Base-by-base conservation (phyloP, 2,329 filamentous ascomycete species). In the Xylaria sp. region DNA sequence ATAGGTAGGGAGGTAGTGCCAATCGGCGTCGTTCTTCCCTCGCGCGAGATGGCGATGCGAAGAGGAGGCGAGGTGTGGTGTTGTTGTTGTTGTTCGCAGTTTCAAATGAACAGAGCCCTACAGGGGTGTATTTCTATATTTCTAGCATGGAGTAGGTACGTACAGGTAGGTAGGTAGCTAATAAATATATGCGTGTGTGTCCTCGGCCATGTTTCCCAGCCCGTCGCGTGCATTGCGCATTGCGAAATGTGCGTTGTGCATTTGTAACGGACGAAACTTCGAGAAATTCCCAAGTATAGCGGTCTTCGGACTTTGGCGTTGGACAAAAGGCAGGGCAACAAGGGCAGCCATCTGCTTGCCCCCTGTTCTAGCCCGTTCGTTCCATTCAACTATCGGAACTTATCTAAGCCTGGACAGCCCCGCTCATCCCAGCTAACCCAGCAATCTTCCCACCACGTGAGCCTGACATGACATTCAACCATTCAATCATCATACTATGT, bases 181-280 rank as follows among this genome's bases (percentile, higher is more conserved):
- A 18, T 7, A 18, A n/a, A 43, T 15, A 13, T 28, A 12, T 48
- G 25, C 25, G 2, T 18, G 43, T 30, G 36, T 18, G 36, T n/a
- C n/a, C n/a, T n/a, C 18, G 28, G 57, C 36, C 30, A 36, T 56
- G 43, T 50, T 30, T 39, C 3, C 50, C 50, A 53, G 43, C 48
- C 39, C 23, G 36, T 50, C n/a, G 64, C 46, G 13, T 57, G 62
- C 62, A 59, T 66, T 66, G 13, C 48, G 62, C 55, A 59, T 66
- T 66, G n/a, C n/a, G n/a, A n/a, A n/a, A n/a, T n/a, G 13, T 57
- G 62, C 62, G 53, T 66, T 66, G 13, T 57, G 62, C 55, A 59
- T 66, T 66, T 56, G 63, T 66, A 61, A 65, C 28, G 23, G 57
- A 50, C 56, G 66, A 68, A 68, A 65, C 57, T 68, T 68, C 66